phyloP scores from a whole-genome alignment of 441 rosid genomes.

The Iberis amara region DNA sequence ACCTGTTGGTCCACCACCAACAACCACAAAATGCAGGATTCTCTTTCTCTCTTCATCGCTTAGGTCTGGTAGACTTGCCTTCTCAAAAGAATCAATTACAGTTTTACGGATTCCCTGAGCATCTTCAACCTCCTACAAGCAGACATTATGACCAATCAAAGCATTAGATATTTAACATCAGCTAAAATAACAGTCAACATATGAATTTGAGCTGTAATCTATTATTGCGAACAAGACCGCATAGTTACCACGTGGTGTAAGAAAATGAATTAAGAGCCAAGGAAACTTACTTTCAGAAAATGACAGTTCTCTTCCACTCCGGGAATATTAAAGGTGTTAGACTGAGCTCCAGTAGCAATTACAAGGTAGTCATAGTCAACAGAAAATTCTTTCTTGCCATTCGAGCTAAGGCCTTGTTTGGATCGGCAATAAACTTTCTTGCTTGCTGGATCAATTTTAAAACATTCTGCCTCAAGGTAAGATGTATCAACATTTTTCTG shows the following conservation, averaged over 20 bases:
- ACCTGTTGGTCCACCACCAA: slow-evolving; percentile 99
- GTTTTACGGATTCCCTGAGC: slow-evolving; percentile 80
- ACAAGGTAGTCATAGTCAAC: slow-evolving; percentile 88
- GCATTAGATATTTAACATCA: neutral
- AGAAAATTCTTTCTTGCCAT: slow-evolving; percentile 61
- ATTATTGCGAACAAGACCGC: slow-evolving; percentile 3
- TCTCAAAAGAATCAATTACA: slow-evolving; percentile 84
- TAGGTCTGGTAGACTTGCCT: slow-evolving; percentile 73
- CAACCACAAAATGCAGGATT: slow-evolving; percentile 91
- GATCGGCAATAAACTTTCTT: slow-evolving; percentile 77
- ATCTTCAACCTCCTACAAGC: slow-evolving; percentile 86
- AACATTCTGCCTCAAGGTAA: slow-evolving; percentile 86
- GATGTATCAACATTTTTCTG: slow-evolving; percentile 60
- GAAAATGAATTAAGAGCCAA: neutral
- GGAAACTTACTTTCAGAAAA: slow-evolving; percentile 71
- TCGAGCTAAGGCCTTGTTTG: slow-evolving; percentile 34
- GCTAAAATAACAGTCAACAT: slow-evolving; percentile 4
- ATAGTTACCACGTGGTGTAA: neutral
- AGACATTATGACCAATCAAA: slow-evolving; percentile 1
- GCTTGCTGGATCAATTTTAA: slow-evolving; percentile 69
- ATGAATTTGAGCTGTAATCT: neutral
- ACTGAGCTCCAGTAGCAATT: slow-evolving; percentile 87
- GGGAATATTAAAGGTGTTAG: slow-evolving; percentile 93
- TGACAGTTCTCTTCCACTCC: slow-evolving; percentile 88
- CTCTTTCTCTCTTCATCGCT: slow-evolving; percentile 81